Evolutionary conservation across 108 stramenopile species (phyloP), one percentile per base, ranked within the genome.

Genomic region (Pseudonitzschia pungens): DNA sequence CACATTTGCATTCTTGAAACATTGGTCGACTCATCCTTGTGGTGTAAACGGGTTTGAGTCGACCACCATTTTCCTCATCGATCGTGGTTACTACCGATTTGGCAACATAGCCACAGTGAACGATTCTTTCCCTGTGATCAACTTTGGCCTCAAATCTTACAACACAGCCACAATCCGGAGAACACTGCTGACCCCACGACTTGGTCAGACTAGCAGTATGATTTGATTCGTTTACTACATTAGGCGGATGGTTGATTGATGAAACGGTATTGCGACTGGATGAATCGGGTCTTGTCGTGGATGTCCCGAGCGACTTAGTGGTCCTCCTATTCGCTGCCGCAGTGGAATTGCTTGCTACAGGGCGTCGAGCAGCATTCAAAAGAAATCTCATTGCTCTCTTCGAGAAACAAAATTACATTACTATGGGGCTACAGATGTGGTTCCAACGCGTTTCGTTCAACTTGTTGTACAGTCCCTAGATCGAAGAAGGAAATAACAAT

Each of bases 101-200:
- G 36, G 92, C 89, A 70, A 81, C 65, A 69, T 90, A 93, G 12
- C 75, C 68, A 6, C 79, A 79, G 65, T 59, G 32, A 9, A 71
- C 65, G 28, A 89, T 76, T 22, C 53, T 80, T 48, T 78, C 65
- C 31, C 69, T 73, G 8, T 73, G 40, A 45, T 84, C 76, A 10
- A 85, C 68, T 28, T 51, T 67, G n/a, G 86, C 53, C 66, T 93
- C 92, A 54, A 93, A 88, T 44, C 92, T 85, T 15, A 93, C 68
- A 11, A 90, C 78, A 68, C 92, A 93, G 16, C 89, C 92, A 72
- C 92, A 93, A 54, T 77, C 82, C 12, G 87, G 84, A 27, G 86
- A 87, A 68, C 92, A 93, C 65, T 89, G 88, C 65, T 93, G 92
- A 21, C 89, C 92, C 86, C 83, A 90, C n/a, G 84, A 81, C 62